Conservation (phyloP, 306 rosid genomes). For the Chamaecrista fasciculata region DNA sequence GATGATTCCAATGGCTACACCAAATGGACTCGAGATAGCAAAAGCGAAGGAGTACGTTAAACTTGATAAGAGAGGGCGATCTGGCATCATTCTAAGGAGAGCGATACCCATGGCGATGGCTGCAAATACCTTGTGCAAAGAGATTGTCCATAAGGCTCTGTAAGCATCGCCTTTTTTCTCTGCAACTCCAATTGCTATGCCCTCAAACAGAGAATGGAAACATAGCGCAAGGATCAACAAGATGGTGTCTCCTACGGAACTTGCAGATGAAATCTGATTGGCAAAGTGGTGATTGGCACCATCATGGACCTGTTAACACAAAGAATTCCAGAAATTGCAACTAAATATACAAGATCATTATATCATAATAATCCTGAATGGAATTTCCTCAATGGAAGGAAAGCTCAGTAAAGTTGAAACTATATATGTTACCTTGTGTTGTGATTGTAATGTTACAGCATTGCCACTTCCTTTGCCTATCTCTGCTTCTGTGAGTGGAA, state of each 20-base stretch:
- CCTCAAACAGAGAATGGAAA: conserved; percentile 77
- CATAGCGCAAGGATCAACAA: conserved; percentile 64
- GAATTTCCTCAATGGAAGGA: neutral
- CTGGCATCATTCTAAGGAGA: conserved; percentile 69
- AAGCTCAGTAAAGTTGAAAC: neutral
- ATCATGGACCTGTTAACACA: conserved; percentile 39
- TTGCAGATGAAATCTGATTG: conserved; percentile 22
- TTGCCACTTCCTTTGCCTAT: conserved; percentile 23
- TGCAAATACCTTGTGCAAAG: conserved; percentile 77
- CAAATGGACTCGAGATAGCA: conserved; percentile 76
- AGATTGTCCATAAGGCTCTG: conserved; percentile 82
- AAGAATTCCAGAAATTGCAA: neutral
- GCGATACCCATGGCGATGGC: conserved; percentile 90
- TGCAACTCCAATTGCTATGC: conserved; percentile 74
- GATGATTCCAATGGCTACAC: conserved; percentile 65
- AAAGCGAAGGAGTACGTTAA: conserved; percentile 61
- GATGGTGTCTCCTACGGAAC: conserved; percentile 67
- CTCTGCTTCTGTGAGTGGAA: conserved; percentile 24
- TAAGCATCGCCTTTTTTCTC: conserved; percentile 63
- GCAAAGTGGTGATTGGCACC: conserved; percentile 33
- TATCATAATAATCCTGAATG: neutral
- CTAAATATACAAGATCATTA: too few species aligned
- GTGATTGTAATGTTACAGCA: conserved; percentile 31
- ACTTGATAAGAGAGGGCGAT: conserved; percentile 56
- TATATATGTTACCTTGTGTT: conserved; percentile 34